These are phyloP conservation scores for Talaromyces sp. DNA, from an alignment of 2,329 filamentous ascomycete species.

Conservation along the genomic window DNA sequence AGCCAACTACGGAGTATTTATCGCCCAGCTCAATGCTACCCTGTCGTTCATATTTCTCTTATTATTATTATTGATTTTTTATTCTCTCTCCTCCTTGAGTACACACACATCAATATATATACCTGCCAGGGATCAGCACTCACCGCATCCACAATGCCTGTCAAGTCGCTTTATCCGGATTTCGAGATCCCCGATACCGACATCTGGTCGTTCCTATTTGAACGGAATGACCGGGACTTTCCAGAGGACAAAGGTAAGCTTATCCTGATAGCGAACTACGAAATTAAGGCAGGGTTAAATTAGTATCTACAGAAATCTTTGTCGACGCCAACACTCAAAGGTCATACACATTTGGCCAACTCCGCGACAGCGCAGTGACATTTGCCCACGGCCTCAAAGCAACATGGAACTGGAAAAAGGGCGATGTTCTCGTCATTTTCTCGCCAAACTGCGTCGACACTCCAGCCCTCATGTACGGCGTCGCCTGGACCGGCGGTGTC, in stretches of 20 bases:
- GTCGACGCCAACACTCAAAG: constrained; percentile 68
- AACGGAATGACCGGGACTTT: constrained; percentile 62
- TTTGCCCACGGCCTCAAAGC: constrained; percentile 78
- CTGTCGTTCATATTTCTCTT: not conserved
- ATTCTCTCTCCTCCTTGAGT: not conserved
- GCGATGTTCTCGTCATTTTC: constrained; percentile 78
- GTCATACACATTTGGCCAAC: constrained; percentile 67
- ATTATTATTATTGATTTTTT: not conserved
- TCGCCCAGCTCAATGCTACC: not conserved
- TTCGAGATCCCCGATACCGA: constrained; percentile 71
- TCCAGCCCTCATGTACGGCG: constrained; percentile 71
- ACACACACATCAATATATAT: not conserved
- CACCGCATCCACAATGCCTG: constrained; percentile 59
- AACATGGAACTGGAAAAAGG: constrained; percentile 73
- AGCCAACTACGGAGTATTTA: not conserved
- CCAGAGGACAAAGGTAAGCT: constrained; percentile 69
- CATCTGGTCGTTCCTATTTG: constrained; percentile 75
- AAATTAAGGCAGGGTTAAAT: not conserved
- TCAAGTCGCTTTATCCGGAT: constrained; percentile 62
- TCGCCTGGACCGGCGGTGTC: constrained; percentile 77
- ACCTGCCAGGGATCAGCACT: not conserved
- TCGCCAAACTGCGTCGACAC: constrained; percentile 85
- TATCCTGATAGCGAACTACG: too few relatives aligned
- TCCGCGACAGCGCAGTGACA: constrained; percentile 63
- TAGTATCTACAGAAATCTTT: constrained; percentile 62